Conservation (phyloP, 176 grass and related monocot genomes). For the Oropetium thomaeum region DNA sequence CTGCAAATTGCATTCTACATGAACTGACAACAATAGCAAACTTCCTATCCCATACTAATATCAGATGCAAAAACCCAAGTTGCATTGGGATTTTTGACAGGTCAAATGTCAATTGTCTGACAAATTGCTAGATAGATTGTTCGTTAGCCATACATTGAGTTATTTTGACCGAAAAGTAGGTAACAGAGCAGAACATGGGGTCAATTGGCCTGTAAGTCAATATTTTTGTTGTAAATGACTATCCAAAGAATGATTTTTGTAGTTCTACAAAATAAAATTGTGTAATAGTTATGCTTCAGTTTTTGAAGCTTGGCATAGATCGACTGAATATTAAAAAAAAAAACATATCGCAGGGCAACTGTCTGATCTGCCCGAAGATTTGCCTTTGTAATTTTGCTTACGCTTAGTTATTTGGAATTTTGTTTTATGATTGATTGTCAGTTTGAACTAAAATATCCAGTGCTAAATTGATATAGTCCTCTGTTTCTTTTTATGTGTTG, state of each 20-base stretch:
- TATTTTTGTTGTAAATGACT: slow-evolving; percentile 12
- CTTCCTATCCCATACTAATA: neutral
- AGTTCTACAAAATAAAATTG: neutral
- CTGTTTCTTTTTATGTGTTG: too few relatives aligned
- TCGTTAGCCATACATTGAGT: neutral
- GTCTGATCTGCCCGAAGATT: neutral
- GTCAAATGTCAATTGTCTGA: neutral
- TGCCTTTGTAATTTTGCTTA: too few relatives aligned
- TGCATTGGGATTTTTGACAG: neutral
- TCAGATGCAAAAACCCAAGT: neutral
- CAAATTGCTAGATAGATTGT: neutral
- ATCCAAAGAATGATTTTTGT: neutral
- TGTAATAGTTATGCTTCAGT: neutral
- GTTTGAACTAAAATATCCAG: neutral
- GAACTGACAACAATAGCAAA: neutral
- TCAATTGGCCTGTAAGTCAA: neutral
- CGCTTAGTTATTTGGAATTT: too few relatives aligned
- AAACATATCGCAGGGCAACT: neutral
- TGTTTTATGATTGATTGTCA: neutral
- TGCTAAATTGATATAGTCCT: neutral
- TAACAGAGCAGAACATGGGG: neutral
- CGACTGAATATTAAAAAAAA: neutral
- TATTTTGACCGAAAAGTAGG: neutral
- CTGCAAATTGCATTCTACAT: slow-evolving; percentile 19
- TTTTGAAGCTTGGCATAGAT: slow-evolving; percentile 2